Evolutionary conservation across 768 basidiomycete genomes (phyloP).

Genomic region (Clitopilus passeckerianus): DNA sequence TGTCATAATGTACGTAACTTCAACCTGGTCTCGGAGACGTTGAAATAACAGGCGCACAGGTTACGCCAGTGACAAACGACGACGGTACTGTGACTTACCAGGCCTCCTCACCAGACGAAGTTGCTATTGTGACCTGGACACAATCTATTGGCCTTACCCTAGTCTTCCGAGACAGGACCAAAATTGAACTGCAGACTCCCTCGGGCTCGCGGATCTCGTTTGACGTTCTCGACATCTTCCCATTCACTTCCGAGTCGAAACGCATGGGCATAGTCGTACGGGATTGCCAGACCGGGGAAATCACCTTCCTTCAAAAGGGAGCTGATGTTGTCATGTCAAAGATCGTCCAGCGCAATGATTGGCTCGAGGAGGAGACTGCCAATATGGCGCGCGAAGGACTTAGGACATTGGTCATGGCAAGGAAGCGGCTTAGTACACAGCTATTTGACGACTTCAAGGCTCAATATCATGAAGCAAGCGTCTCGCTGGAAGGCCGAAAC

Average conservation of each 20-base stretch:
- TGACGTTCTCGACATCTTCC: constrained; percentile 92
- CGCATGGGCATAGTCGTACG: constrained; percentile 98
- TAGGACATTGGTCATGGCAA: constrained; percentile 88
- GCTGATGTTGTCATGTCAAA: constrained; percentile 97
- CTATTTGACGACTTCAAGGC: constrained; percentile 71
- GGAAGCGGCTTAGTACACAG: constrained; percentile 68
- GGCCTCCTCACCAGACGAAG: constrained; percentile 98
- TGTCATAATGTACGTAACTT: constrained; percentile 82
- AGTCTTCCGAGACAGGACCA: constrained; percentile 82
- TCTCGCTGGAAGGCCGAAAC: constrained; percentile 73
- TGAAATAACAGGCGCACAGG: constrained; percentile 43
- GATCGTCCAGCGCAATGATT: constrained; percentile 95
- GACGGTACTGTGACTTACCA: constrained; percentile 96
- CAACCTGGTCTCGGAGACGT: not conserved
- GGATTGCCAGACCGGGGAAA: constrained; percentile 69
- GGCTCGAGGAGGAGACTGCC: constrained; percentile 97
- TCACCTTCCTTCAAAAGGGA: constrained; percentile 92
- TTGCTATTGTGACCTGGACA: constrained; percentile 97
- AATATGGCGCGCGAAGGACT: constrained; percentile 98
- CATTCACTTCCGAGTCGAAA: constrained; percentile 98
- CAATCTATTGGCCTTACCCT: constrained; percentile 91
- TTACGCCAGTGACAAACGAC: constrained; percentile 92
- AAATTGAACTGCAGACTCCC: constrained; percentile 80
- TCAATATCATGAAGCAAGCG: constrained; percentile 71
- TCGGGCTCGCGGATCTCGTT: constrained; percentile 59